phyloP scores from a whole-genome alignment of 2,329 filamentous ascomycete genomes.

The Penicillium sp. region DNA sequence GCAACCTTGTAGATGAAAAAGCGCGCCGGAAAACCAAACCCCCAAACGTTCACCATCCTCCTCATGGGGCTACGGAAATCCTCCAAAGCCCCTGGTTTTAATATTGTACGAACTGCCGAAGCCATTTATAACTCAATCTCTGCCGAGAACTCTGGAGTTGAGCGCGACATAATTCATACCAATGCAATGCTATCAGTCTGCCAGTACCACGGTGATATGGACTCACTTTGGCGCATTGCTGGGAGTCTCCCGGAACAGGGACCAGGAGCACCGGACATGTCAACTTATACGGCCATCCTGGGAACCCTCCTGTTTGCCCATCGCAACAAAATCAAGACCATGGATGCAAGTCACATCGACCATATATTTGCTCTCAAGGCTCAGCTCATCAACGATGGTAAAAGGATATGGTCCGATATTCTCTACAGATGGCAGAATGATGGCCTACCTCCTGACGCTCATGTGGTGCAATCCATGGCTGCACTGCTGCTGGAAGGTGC shows the following conservation, averaged over 20 bases:
- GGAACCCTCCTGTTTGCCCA: constrained; percentile 65
- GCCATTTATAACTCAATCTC: constrained; percentile 75
- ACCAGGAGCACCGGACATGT: constrained; percentile 61
- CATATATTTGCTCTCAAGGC: constrained; percentile 28
- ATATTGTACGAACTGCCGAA: constrained; percentile 57
- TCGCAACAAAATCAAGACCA: constrained; percentile 29
- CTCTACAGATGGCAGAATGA: constrained; percentile 72
- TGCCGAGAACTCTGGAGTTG: constrained; percentile 60
- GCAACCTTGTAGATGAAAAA: constrained; percentile 78
- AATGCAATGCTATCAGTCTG: constrained; percentile 89
- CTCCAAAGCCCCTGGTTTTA: constrained; percentile 39
- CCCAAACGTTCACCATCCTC: constrained; percentile 79
- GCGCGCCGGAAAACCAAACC: constrained; percentile 74
- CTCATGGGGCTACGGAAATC: constrained; percentile 71
- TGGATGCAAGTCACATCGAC: constrained; percentile 31
- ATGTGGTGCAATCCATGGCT: constrained; percentile 78
- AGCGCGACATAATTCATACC: constrained; percentile 76
- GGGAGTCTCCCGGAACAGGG: constrained; percentile 67
- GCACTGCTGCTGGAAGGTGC: constrained; percentile 67
- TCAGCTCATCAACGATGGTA: constrained; percentile 62
- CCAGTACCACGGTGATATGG: constrained; percentile 69
- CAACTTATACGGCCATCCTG: constrained; percentile 81
- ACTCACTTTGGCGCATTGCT: constrained; percentile 75
- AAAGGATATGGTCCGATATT: constrained; percentile 78
- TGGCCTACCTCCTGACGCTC: constrained; percentile 70